A percentile compares a stretch with the other conserved stretches of the same genome.
phyloP scores from a whole-genome alignment of 2,329 filamentous ascomycete genomes.

The Ophiostoma ulmi region DNA sequence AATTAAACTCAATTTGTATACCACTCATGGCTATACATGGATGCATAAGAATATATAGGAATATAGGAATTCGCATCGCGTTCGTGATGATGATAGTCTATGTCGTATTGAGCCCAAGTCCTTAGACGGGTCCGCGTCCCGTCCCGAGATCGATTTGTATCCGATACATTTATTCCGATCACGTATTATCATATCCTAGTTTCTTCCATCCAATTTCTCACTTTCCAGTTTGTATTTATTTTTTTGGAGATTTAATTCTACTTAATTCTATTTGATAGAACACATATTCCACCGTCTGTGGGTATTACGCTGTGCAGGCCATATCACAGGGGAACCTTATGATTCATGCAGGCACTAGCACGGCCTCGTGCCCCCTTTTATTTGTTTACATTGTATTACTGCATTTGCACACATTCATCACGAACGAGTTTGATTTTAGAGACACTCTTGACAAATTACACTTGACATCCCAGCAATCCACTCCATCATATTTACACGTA shows the following conservation, averaged over 20 bases:
- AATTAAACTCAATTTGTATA: neutral
- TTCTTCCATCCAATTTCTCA: neutral
- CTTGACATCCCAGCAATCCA: neutral
- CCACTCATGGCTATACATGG: neutral
- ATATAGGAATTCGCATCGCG: neutral
- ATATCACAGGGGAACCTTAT: neutral
- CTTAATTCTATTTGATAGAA: too few relatives aligned
- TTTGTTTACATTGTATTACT: constrained; percentile 11
- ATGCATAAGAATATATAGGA: neutral
- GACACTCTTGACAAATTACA: constrained; percentile 3
- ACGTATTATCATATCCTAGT: neutral
- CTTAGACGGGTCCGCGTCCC: neutral
- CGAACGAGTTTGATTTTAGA: neutral
- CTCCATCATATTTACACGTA: neutral
- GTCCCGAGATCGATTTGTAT: neutral
- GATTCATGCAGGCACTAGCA: neutral
- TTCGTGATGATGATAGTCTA: neutral
- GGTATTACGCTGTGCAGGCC: neutral
- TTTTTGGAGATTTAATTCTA: too few relatives aligned
- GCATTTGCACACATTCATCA: neutral
- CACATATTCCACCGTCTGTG: neutral
- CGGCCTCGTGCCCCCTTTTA: neutral
- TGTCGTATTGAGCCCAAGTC: neutral
- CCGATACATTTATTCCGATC: neutral
- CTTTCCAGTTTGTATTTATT: too few relatives aligned